phyloP scores from a whole-genome alignment of 495 filamentous ascomycete genomes.

The Trichocladium antarcticum region DNA sequence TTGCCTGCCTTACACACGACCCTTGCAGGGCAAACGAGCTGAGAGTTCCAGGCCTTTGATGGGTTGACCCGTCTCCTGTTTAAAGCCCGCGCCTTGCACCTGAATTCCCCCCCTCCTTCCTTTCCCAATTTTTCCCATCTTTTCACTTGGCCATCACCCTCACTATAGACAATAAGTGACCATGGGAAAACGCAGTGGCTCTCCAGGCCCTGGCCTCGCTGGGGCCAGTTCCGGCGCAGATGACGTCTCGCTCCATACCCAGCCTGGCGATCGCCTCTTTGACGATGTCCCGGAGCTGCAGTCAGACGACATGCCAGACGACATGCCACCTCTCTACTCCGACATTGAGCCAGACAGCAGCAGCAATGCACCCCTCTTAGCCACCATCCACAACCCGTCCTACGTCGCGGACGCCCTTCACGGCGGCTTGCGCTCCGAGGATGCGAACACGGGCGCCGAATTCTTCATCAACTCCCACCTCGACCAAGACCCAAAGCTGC shows the following conservation, averaged over 20 bases:
- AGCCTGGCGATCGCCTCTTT: constrained; percentile 14
- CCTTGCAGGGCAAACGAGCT: no score
- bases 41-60: no score
- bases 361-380: constrained; percentile 20
- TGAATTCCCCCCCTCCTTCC: no score
- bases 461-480: constrained; percentile 29
- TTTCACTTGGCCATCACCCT: no score
- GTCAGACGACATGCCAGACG: constrained; percentile 27
- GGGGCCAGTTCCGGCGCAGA: constrained; percentile 14
- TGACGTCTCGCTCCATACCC: constrained; percentile 23
- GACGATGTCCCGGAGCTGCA: constrained; percentile 26
- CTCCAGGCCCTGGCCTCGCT: constrained; percentile 1
- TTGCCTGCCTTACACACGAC: no score
- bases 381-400: background rate
- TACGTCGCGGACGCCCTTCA: constrained; percentile 4
- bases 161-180: background rate
- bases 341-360: constrained; percentile 14
- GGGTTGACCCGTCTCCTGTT: no score
- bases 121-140: no score
- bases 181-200: constrained; percentile 22
- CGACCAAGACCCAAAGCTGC: constrained; percentile 30
- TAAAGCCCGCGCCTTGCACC: no score
- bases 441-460: constrained; percentile 23
- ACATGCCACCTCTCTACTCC: constrained; percentile 29
- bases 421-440: constrained; percentile 1